phyloP scores from a whole-genome alignment of 306 rosid genomes.

The Vigna radiata region DNA sequence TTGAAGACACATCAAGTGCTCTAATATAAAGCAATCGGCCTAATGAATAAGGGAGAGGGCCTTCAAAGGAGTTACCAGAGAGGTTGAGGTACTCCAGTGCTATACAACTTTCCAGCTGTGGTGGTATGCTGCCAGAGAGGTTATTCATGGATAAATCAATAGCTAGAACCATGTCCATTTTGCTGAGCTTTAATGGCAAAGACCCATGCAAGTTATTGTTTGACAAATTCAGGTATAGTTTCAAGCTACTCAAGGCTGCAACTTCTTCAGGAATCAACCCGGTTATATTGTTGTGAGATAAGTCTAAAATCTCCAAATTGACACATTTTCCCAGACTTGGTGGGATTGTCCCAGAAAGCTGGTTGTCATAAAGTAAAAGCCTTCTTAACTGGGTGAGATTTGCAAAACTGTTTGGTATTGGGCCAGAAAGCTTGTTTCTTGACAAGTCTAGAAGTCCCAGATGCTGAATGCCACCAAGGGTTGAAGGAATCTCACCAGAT shows the following conservation, averaged over 20 bases:
- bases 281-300: conserved; percentile 72
- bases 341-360: conserved; percentile 82
- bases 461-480: conserved; percentile 68
- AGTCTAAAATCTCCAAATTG: conserved; percentile 86
- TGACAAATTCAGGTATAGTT: conserved; percentile 81
- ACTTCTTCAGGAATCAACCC: conserved; percentile 83
- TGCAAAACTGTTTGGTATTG: conserved; percentile 84
- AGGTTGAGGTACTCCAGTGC: conserved; percentile 84
- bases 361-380: conserved; percentile 74
- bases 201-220: conserved; percentile 68
- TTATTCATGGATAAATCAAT: conserved; percentile 83
- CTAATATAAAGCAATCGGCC: conserved; percentile 73
- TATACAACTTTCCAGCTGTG: conserved; percentile 83
- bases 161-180: conserved; percentile 95
- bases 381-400: conserved; percentile 83
- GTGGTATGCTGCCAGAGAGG: conserved; percentile 73
- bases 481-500: conserved; percentile 79
- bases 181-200: conserved; percentile 81
- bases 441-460: conserved; percentile 90
- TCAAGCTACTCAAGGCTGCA: conserved; percentile 88
- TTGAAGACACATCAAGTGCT: conserved; percentile 76
- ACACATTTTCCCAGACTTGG: conserved; percentile 79
- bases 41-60: conserved; percentile 71
- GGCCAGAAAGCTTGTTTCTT: conserved; percentile 77
- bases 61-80: conserved; percentile 70